phyloP scores from a whole-genome alignment of 148 eudicot species.

The Talinum fruticosum region DNA sequence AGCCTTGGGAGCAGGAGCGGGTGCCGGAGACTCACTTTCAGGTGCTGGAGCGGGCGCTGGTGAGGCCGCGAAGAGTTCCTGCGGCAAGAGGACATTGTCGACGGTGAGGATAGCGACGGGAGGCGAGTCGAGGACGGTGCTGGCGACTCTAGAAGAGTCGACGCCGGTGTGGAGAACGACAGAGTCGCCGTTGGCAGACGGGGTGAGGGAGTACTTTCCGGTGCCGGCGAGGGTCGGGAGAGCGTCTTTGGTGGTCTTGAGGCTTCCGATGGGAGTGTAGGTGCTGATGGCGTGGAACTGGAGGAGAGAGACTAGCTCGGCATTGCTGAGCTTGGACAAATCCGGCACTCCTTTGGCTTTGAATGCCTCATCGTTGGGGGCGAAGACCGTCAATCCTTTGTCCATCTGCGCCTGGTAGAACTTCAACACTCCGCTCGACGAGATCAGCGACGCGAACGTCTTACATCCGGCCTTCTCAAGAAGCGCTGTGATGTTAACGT shows the following conservation, averaged over 20 bases:
- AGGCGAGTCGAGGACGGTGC: constrained; percentile 29
- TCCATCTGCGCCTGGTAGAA: constrained; percentile 37
- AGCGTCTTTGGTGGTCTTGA: constrained; percentile 43
- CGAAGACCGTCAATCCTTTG: constrained; percentile 69
- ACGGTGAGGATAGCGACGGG: constrained; percentile 54
- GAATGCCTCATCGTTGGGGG: constrained; percentile 75
- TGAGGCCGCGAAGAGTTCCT: constrained; percentile 42
- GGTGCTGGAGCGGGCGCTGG: constrained; percentile 49
- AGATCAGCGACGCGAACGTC: constrained; percentile 38
- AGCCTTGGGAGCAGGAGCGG: constrained; percentile 16
- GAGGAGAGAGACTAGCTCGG: constrained; percentile 56
- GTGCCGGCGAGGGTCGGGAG: constrained; percentile 58
- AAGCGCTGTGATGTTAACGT: constrained; percentile 40
- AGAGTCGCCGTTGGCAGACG: constrained; percentile 31
- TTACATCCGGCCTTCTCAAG: constrained; percentile 55
- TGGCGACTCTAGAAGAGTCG: constrained; percentile 29
- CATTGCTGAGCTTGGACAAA: constrained; percentile 46
- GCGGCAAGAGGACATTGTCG: constrained; percentile 56
- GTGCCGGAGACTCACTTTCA: constrained; percentile 43
- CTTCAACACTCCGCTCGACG: constrained; percentile 41
- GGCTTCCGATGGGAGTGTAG: constrained; percentile 58
- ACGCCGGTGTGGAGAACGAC: constrained; percentile 42
- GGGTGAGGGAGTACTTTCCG: constrained; percentile 42
- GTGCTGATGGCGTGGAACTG: constrained; percentile 60
- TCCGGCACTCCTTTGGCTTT: constrained; percentile 53